phyloP scores from a whole-genome alignment of 495 filamentous ascomycete genomes.

The Aspergillus heteromorphus region DNA sequence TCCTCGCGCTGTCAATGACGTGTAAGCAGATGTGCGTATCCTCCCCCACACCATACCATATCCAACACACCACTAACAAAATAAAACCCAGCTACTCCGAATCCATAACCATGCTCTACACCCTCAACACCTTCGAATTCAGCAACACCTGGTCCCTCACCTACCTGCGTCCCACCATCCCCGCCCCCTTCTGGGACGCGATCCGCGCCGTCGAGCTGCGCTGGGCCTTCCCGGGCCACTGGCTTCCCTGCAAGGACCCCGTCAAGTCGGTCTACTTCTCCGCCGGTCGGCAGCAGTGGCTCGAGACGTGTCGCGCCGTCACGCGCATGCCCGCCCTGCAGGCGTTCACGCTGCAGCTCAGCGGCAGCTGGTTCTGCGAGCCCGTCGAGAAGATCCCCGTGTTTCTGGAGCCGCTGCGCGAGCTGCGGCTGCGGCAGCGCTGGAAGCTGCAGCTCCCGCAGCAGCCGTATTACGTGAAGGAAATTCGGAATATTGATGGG shows the following conservation, averaged over 20 bases:
- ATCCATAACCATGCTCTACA: slow-evolving; percentile 37
- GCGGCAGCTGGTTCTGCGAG: slow-evolving; percentile 40
- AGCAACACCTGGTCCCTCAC: slow-evolving; percentile 44
- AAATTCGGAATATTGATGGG: slow-evolving; percentile 25
- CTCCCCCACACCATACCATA: background rate
- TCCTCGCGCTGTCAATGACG: slow-evolving; percentile 21
- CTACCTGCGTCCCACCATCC: slow-evolving; percentile 39
- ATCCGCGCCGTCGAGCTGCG: slow-evolving; percentile 38
- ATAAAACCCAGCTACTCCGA: slow-evolving; percentile 32
- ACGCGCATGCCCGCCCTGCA: slow-evolving; percentile 22
- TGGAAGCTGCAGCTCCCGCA: slow-evolving; percentile 35
- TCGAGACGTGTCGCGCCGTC: slow-evolving; percentile 34
- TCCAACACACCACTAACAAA: background rate
- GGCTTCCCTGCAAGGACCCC: slow-evolving; percentile 43
- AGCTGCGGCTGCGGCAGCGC: slow-evolving; percentile 15
- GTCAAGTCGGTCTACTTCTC: slow-evolving; percentile 40
- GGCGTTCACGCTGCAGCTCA: slow-evolving; percentile 33
- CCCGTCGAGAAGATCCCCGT: slow-evolving; percentile 36
- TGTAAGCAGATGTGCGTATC: slow-evolving; percentile 28
- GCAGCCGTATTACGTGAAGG: slow-evolving; percentile 35
- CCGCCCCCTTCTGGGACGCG: slow-evolving; percentile 23
- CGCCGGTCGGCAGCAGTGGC: slow-evolving; percentile 39
- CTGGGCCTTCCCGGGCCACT: slow-evolving; percentile 44
- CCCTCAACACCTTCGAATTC: slow-evolving; percentile 38
- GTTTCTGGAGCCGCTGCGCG: slow-evolving; percentile 37